Percentiles rank a stretch among this genome's conserved stretches.
These are phyloP conservation scores for Syncephalis fuscata DNA, from an alignment of 371 early-diverging fungal species.

Conservation along the genomic window DNA sequence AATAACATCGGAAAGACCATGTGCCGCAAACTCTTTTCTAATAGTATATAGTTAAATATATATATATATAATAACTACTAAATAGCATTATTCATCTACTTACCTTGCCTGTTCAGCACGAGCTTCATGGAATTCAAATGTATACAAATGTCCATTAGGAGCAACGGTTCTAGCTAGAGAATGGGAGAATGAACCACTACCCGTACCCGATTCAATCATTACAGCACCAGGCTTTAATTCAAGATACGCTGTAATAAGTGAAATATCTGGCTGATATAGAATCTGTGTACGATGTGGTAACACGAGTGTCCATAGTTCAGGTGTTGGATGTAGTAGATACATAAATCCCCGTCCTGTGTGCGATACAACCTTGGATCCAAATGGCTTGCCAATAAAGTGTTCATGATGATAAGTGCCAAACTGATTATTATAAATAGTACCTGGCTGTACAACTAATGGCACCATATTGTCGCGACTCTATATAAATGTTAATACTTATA, in stretches of 20 bases:
- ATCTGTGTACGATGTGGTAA: slow-evolving; percentile 95
- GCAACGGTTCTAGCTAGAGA: slow-evolving; percentile 76
- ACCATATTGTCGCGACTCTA: slow-evolving; percentile 6
- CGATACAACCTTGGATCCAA: slow-evolving; percentile 62
- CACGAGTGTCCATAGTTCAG: slow-evolving; percentile 86
- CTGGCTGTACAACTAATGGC: slow-evolving; percentile 23
- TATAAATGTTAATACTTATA: neutral
- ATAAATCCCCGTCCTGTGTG: slow-evolving; percentile 60
- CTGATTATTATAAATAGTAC: slow-evolving; percentile 42
- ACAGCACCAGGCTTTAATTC: slow-evolving; percentile 71
- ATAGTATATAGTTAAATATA: neutral
- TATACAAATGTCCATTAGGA: slow-evolving; percentile 71
- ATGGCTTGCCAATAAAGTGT: slow-evolving; percentile 71
- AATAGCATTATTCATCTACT: neutral
- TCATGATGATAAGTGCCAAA: slow-evolving; percentile 62
- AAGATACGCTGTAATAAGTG: slow-evolving; percentile 61
- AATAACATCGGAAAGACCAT: slow-evolving; percentile 47
- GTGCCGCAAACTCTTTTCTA: slow-evolving; percentile 58
- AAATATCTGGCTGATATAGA: slow-evolving; percentile 82
- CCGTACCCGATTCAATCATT: slow-evolving; percentile 92
- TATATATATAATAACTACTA: neutral
- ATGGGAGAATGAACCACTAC: slow-evolving; percentile 92
- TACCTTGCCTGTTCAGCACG: slow-evolving; percentile 43
- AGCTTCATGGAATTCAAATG: slow-evolving; percentile 86
- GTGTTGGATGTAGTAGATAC: slow-evolving; percentile 83